Percentiles rank a stretch among this genome's conserved stretches.
Conservation (phyloP, 345 rosid species). For the Hibiscus mutabilis region DNA sequence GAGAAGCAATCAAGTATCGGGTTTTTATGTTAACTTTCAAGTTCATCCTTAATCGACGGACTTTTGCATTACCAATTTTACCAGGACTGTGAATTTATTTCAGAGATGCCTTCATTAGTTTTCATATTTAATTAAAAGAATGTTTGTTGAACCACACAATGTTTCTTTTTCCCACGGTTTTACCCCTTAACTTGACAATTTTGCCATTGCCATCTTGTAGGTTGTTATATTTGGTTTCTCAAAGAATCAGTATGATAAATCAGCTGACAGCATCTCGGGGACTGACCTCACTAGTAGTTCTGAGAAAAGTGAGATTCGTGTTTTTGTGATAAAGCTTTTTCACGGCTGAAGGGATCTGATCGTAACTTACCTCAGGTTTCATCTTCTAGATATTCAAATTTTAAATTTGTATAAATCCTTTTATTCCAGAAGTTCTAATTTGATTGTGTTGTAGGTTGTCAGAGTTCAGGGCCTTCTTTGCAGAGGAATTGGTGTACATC, state of each 20-base stretch:
- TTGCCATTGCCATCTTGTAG: conserved; percentile 27
- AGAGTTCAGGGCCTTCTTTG: conserved; percentile 83
- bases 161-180: not conserved
- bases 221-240: conserved; percentile 94
- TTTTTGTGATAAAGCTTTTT: conserved; percentile 94
- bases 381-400: not conserved
- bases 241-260: conserved; percentile 90
- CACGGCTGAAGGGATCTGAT: conserved; percentile 92
- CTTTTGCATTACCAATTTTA: conserved; percentile 2
- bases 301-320: conserved; percentile 80
- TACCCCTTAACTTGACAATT: conserved; percentile 9
- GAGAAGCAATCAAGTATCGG: not conserved
- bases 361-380: conserved; percentile 91
- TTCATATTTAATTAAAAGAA: not conserved
- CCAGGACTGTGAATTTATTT: not conserved
- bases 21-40: not conserved
- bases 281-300: conserved; percentile 75
- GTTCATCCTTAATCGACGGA: not conserved
- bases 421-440: conserved; percentile 21
- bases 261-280: conserved; percentile 63
- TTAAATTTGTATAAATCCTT: conserved; percentile 9
- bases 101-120: conserved; percentile 3
- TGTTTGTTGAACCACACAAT: not conserved
- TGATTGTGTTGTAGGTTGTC: conserved; percentile 52
- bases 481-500: conserved; percentile 95